Conservation (phyloP, 306 rosid genomes). For the Rosa lucieae region DNA sequence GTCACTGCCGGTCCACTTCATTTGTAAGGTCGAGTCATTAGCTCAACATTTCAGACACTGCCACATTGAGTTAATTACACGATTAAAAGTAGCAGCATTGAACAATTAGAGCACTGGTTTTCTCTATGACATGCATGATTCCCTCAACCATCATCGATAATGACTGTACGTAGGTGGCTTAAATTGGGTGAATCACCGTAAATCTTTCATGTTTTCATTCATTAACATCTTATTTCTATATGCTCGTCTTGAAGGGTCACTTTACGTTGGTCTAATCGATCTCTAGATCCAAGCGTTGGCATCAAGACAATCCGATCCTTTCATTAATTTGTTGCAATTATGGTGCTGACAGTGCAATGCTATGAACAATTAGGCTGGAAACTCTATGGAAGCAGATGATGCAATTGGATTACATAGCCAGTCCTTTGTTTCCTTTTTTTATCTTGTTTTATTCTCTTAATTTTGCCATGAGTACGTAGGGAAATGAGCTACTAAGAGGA, state of each 20-base stretch:
- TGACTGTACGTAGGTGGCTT: neutral
- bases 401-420: neutral
- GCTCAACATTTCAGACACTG: neutral
- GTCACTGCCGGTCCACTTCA: neutral
- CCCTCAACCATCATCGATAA: neutral
- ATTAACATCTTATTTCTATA: neutral
- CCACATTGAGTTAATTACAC: neutral
- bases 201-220: neutral
- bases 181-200: neutral
- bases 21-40: neutral
- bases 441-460: neutral
- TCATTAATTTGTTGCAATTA: neutral
- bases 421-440: neutral
- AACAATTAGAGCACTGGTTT: neutral
- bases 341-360: neutral
- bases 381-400: neutral
- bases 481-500: constrained; percentile 1
- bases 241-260: neutral
- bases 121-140: neutral
- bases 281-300: neutral
- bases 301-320: neutral
- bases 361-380: neutral
- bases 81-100: no score
- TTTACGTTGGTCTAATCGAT: neutral
- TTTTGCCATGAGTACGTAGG: neutral